Percentiles rank a stretch among this genome's conserved stretches.
phyloP scores from a whole-genome alignment of 768 basidiomycete species.

The Lentinula lateritia region DNA sequence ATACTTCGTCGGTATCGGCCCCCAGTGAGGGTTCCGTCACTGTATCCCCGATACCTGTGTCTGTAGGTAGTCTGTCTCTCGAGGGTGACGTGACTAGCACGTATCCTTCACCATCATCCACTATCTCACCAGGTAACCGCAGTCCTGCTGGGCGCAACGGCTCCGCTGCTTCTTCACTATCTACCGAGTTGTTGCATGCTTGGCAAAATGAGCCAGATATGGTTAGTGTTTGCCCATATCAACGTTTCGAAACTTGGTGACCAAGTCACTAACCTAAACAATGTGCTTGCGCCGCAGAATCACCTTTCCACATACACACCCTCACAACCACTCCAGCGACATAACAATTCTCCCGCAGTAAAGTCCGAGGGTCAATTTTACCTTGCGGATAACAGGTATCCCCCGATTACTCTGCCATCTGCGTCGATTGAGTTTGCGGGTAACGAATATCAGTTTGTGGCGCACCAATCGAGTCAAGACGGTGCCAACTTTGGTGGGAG shows the following conservation, averaged over 20 bases:
- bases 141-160: conserved; percentile 17
- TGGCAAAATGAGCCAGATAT: conserved; percentile 1
- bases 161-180: not conserved
- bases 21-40: not conserved
- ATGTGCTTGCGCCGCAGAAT: conserved; percentile 3
- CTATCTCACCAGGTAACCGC: conserved; percentile 31
- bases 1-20: not conserved
- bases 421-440: not conserved
- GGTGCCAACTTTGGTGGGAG: not conserved
- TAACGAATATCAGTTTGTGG: conserved; percentile 1
- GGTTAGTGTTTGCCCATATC: not conserved
- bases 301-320: not conserved
- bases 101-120: conserved; percentile 40
- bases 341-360: not conserved
- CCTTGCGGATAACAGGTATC: not conserved
- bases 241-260: not conserved
- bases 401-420: not conserved
- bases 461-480: not conserved
- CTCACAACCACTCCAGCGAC: conserved; percentile 1
- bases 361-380: conserved; percentile 1
- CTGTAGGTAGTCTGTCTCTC: not conserved
- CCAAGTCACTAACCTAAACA: not conserved
- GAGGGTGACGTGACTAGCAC: conserved; percentile 16
- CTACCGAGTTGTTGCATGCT: conserved; percentile 1
- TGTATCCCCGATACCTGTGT: not conserved